Base-by-base conservation (phyloP, 2,329 filamentous ascomycete species). In the Colletotrichum nymphaeae region DNA sequence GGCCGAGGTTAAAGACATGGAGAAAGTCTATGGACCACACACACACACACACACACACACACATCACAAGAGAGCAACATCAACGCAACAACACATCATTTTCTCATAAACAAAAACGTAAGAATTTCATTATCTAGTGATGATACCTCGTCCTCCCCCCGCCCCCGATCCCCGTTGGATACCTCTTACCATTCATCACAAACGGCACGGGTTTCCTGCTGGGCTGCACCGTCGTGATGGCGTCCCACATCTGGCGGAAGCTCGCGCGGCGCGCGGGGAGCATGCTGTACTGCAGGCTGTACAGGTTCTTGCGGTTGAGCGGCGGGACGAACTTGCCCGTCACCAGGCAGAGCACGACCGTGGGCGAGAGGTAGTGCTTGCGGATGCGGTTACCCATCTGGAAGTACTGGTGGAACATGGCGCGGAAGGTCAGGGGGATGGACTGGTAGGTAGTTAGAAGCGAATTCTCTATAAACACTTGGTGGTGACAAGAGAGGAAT, bases 201-300 rank as follows among this genome's bases (percentile, higher is more conserved):
- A 79, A 81, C 11, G 82, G 81, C 55, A 85, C 81, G 4, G 83
- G 81, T 75, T 85, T 84, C 72, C 84, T 89, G 84, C 80, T 81
- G 8, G 84, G 84, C 35, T 84, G 78, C 60, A 88, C 79, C 35
- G 83, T 84, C 74, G 89, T 93, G 68, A 97, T 84, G 52, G 90
- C 89, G 56, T 89, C 87, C 97, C 97, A 99, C 81, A 98, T 93
- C 80, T 98, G 95, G 78, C 90, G 87, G 70, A 98, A 93, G 2
- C 93, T 92, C 0, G 94, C 93, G 57, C 97, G 87, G 67, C 90
- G 90, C 8, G 94, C 93, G 0, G 97, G 97, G 53, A 99, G 88
- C 95, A 98, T 98, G 84, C 95, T 97, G 83, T 99, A 99, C 84
- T 99, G 97, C 78, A 99, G 87, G 77, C 95, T 97, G 84, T 99